These are phyloP conservation scores for Fonsecaea monophora DNA, from an alignment of 2,329 filamentous ascomycete genomes.

Conservation along the genomic window DNA sequence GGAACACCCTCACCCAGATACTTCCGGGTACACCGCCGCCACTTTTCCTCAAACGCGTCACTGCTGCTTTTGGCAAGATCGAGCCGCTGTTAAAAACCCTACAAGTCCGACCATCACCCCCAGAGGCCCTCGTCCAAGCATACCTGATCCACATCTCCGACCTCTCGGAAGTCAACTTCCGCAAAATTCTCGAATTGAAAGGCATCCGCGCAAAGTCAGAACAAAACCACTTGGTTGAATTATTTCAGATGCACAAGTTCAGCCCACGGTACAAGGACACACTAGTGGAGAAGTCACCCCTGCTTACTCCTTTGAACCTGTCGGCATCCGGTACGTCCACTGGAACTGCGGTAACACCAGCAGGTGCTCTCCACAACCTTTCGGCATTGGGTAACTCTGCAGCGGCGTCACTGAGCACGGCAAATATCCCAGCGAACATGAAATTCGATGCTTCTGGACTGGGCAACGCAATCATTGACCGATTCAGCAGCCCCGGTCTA, in stretches of 20 bases:
- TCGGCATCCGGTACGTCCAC: constrained; percentile 51
- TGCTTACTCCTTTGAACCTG: constrained; percentile 69
- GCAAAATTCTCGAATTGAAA: constrained; percentile 94
- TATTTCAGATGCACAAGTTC: constrained; percentile 85
- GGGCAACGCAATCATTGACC: constrained; percentile 78
- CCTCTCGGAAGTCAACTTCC: constrained; percentile 91
- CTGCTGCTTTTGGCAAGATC: constrained; percentile 80
- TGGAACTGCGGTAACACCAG: constrained; percentile 44
- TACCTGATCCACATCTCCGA: constrained; percentile 98
- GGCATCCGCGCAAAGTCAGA: constrained; percentile 82
- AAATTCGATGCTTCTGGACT: constrained; percentile 82
- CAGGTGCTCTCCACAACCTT: constrained; percentile 54
- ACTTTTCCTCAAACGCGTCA: constrained; percentile 84
- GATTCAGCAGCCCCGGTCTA: constrained; percentile 75
- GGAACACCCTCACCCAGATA: constrained; percentile 76
- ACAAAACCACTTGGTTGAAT: constrained; percentile 79
- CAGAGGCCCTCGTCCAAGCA: constrained; percentile 93
- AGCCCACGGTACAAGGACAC: constrained; percentile 68
- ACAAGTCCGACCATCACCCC: constrained; percentile 87
- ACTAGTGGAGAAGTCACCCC: constrained; percentile 71
- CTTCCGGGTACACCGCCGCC: constrained; percentile 66
- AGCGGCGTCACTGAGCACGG: constrained; percentile 51
- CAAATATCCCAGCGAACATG: constrained; percentile 53
- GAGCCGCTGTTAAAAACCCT: constrained; percentile 95
- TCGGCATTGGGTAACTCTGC: constrained; percentile 54